Evolutionary conservation across 345 rosid species (phyloP).

Genomic region (Lenwebbia sp.): DNA sequence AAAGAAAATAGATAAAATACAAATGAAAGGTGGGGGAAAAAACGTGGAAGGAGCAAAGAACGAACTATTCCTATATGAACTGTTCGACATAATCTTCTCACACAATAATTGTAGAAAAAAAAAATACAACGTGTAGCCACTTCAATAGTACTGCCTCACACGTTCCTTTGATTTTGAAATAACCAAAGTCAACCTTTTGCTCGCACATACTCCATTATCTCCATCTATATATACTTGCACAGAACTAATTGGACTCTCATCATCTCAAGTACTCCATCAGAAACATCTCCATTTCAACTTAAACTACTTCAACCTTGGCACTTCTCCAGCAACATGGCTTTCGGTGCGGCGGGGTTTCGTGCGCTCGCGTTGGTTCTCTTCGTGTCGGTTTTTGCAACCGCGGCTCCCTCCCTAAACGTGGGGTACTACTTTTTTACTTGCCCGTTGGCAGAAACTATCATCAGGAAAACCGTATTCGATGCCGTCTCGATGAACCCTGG

Average conservation of each 20-base stretch:
- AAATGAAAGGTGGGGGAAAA: no score
- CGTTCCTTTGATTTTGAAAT: background rate
- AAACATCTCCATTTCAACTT: background rate
- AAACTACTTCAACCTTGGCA: background rate
- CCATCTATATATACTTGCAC: background rate
- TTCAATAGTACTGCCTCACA: background rate
- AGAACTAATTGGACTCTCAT: background rate
- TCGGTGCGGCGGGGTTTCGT: background rate
- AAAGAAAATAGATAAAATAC: no score
- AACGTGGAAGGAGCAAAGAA: background rate
- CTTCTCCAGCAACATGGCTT: background rate
- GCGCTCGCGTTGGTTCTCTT: background rate
- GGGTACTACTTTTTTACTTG: slow-evolving; percentile 9
- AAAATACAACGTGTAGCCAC: background rate
- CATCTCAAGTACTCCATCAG: background rate
- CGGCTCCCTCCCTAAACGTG: background rate
- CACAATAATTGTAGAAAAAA: background rate
- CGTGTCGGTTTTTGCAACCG: background rate
- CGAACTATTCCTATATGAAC: background rate
- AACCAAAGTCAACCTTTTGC: background rate
- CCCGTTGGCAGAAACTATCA: slow-evolving; percentile 8
- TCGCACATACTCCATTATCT: background rate
- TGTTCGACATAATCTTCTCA: background rate
- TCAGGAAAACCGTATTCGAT: background rate
- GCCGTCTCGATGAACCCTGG: background rate